Base-by-base conservation (phyloP, 768 basidiomycete genomes). In the Guyanaporus albipodus region DNA sequence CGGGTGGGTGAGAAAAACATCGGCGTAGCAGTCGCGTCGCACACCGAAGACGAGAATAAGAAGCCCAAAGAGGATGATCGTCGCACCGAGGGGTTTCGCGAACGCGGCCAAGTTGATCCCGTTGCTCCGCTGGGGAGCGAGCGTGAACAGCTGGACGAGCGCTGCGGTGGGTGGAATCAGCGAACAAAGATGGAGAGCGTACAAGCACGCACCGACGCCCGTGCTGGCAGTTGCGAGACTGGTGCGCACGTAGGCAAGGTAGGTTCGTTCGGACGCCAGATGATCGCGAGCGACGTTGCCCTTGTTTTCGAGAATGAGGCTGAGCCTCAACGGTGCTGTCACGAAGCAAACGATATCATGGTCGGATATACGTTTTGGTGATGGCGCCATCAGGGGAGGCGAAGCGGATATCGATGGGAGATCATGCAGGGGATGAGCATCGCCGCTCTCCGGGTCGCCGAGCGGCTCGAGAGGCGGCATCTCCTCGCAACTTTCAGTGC, bases 241-340 rank as follows among this genome's bases (percentile, higher is more conserved):
- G 3, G 82, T 84, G n/a, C 82, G 71, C 39, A 80, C 68, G 52
- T 83, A 84, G 11, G 82, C 80, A 29, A 84, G 64, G 55, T 79
- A 83, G 2, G 82, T 83, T 38, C 82, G 68, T 54, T 83, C 82
- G 14, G 74, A 77, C 2, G 82, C 82, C 1, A 83, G 67, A 54
- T 84, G 82, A 53, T 84, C 82, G 9, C 82, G 72, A 8, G 82
- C 82, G 3, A 80, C 79, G 52, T 76, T 82, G 8, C 82, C 82
- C 18, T 72, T 72, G 58, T 83, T 83, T 57, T 80, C 73, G 26
- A 83, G 64, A 2, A 67, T 60, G 46, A 74, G 55, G 17, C 59
- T 52, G 55, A 66, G 56, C 31, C 42, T 57, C 4, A 55, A 26
- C 6, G 57, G 46, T 11, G 45, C 36, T 0, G 42, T 44, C n/a